Conservation (phyloP, 176 grass and related monocot genomes). For the Oryza longistaminata region DNA sequence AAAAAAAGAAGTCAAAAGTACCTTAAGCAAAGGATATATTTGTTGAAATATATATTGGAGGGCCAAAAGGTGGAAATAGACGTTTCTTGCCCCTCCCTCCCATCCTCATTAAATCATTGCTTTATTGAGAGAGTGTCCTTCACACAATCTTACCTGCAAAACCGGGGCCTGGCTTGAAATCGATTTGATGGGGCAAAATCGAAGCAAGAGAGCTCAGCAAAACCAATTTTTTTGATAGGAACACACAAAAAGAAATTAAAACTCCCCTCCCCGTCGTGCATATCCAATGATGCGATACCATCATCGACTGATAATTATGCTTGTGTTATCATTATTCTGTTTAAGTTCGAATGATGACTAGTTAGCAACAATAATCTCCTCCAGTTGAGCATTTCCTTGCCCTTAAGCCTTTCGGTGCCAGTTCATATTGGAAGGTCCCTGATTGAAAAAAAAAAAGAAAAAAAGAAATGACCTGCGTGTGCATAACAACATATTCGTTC, state of each 20-base stretch:
- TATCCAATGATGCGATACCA: neutral
- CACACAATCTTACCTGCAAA: slow-evolving; percentile 24
- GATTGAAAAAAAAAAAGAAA: neutral
- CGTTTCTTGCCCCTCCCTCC: slow-evolving; percentile 11
- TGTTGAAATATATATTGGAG: neutral
- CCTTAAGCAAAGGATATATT: neutral
- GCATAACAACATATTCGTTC: neutral
- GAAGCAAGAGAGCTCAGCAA: neutral
- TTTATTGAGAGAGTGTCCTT: slow-evolving; percentile 30
- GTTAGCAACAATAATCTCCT: neutral
- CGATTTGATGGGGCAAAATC: slow-evolving; percentile 25
- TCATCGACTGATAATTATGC: neutral
- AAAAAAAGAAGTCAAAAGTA: neutral
- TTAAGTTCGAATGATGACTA: neutral
- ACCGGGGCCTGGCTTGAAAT: slow-evolving; percentile 1
- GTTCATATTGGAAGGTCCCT: neutral
- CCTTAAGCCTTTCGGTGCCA: neutral
- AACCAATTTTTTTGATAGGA: slow-evolving; percentile 19
- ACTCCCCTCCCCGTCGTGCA: neutral
- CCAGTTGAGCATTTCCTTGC: neutral
- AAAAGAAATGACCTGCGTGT: neutral
- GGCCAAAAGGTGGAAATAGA: slow-evolving; percentile 36
- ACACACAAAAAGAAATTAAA: neutral
- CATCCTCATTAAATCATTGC: slow-evolving; percentile 31
- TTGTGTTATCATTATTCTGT: neutral